Base-by-base conservation (phyloP, 164 flowering plant genomes). In the Vitis riparia region DNA sequence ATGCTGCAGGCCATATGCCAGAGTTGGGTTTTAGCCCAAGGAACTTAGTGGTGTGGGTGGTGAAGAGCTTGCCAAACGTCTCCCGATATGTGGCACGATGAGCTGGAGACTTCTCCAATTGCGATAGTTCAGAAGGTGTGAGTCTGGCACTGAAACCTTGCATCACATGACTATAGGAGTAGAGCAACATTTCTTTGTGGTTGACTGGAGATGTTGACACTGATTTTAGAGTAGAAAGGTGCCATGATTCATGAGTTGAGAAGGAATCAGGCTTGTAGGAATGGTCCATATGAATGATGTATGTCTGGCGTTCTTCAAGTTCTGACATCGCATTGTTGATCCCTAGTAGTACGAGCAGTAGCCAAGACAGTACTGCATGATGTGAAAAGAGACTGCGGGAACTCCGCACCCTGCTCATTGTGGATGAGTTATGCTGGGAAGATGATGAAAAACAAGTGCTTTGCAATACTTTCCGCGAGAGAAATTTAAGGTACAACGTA, bases 71-170 rank as follows among this genome's bases (percentile, higher is more conserved):
- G 55, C 66, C 77, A 8, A 27, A 55, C 32, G 13, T 65, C 47
- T 86, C 88, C 0, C 27, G 63, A 50, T 53, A 58, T 7, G 78
- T 71, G 27, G 69, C 71, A 32, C 44, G 51, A 53, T 71, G 70
- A 55, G 71, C 79, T 10, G 73, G 77, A 27, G 68, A 50, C 12
- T 63, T 78, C 63, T 75, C 60, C 3, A 81, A 53, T 66, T 72
- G 49, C 1, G 64, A 44, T 19, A 81, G 63, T 57, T 77, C 69
- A 51, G 73, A 65, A n/a, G 63, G 58, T 9, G 76, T 30, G n/a
- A 77, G 74, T 23, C 56, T 60, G 37, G 73, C 75, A 27, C 75
- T 77, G 30, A 74, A 76, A 23, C 80, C 80, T 52, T 80, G 74
- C 69, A 80, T 71, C 50, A 69, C 75, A 55, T 77, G 78, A 63